These are phyloP conservation scores for Xerocomellus amylosporus DNA, from an alignment of 768 basidiomycete genomes.

Conservation along the genomic window DNA sequence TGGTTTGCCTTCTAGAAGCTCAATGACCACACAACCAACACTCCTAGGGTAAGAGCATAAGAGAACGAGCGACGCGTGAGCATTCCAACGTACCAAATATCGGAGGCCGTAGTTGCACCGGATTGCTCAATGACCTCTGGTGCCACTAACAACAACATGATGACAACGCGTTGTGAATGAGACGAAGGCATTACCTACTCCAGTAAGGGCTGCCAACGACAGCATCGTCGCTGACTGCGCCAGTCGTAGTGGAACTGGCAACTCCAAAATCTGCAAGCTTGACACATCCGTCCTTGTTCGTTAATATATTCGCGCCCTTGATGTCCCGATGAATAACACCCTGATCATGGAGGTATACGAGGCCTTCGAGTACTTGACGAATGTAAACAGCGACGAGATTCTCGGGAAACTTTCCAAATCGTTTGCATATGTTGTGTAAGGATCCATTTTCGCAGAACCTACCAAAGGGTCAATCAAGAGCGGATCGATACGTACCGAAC, in stretches of 20 bases:
- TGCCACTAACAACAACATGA: constrained; percentile 61
- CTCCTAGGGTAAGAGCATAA: constrained; percentile 43
- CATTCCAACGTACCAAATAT: constrained; percentile 75
- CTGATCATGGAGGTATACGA: constrained; percentile 97
- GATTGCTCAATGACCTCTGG: constrained; percentile 98
- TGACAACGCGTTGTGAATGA: constrained; percentile 4
- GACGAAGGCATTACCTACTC: constrained; percentile 56
- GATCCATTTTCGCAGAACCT: constrained; percentile 98
- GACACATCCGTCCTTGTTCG: constrained; percentile 97
- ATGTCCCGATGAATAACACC: constrained; percentile 99
- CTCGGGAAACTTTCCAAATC: constrained; percentile 98
- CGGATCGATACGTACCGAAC: constrained; percentile 23
- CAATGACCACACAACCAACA: constrained; percentile 97
- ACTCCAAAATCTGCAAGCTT: constrained; percentile 99
- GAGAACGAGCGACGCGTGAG: neutral
- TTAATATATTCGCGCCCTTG: constrained; percentile 98
- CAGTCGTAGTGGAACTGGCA: constrained; percentile 73
- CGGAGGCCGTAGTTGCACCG: constrained; percentile 94
- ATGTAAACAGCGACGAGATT: constrained; percentile 95
- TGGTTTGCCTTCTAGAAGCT: constrained; percentile 83
- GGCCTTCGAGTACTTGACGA: constrained; percentile 91
- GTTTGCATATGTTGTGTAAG: constrained; percentile 90
- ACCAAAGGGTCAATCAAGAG: constrained; percentile 7
- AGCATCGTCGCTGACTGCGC: constrained; percentile 77
- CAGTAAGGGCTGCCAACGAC: constrained; percentile 99